Base-by-base conservation (phyloP, 2,329 filamentous ascomycete genomes). In the Colletotrichum incanum region DNA sequence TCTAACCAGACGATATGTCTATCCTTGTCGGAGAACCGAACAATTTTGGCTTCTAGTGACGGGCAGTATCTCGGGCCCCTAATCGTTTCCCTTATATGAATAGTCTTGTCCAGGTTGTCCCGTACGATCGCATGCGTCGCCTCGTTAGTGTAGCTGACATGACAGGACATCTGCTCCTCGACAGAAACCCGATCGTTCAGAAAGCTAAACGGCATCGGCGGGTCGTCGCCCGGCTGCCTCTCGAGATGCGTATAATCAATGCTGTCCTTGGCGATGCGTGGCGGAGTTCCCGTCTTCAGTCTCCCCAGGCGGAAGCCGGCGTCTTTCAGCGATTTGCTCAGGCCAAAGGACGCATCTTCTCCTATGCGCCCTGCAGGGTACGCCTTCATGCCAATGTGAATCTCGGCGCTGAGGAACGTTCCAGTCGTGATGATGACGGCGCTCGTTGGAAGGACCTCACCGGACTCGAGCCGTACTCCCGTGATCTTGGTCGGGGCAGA, bases 31-130 rank as follows among this genome's bases (percentile, higher is more conserved):
- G 91, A 87, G 79, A 99, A 99, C 11, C 94, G 91, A 55, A 98
- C 92, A 61, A 99, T 89, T 82, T 99, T 99, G 20, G 95, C 95
- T 82, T 99, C 96, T 5, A 99, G 85, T 0, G 96, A 98, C 3
- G 96, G 96, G 78, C 96, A 99, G 79, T 99, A 99, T 72, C 96
- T 89, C 1, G 96, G 96, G 0, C 96, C 96, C 78, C 94, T 96
- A 64, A 99, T 94, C 0, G 94, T 96, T 81, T 99, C 96, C 31
- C 96, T 91, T 74, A 99, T 98, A 79, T 99, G 96, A 45, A 99
- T 93, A 0, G 94, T 97, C 80, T 98, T 97, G 79, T 97, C 93
- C n/a, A 99, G 89, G 78, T 98, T 98, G 8, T 90, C 90, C 56
- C 94, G 91, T 72, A 98, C 93, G 61, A 99, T 89, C 20, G 93